These are phyloP conservation scores for Fusarium robinianum DNA, from an alignment of 2,329 filamentous ascomycete genomes.

Conservation along the genomic window DNA sequence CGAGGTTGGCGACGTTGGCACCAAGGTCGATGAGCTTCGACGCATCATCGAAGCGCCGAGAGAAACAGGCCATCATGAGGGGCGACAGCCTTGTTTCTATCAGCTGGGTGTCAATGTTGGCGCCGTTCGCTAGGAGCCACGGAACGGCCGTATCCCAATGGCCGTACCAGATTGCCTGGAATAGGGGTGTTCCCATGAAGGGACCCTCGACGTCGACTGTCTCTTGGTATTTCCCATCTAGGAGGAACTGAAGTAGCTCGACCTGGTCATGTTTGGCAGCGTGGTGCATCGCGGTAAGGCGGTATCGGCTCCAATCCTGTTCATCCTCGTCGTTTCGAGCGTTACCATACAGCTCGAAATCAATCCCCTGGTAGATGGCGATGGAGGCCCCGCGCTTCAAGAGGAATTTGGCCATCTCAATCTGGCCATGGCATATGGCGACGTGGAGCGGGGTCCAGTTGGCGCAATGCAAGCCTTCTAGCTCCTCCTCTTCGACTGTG, in stretches of 20 bases:
- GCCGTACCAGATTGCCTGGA: constrained; percentile 35
- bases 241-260: constrained; percentile 25
- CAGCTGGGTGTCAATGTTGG: constrained; percentile 31
- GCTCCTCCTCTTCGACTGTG: constrained; percentile 35
- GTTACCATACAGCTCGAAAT: constrained; percentile 30
- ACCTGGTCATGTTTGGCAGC: constrained; percentile 31
- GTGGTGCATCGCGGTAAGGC: constrained; percentile 34
- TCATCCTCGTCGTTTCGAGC: constrained; percentile 26
- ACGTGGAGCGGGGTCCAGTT: constrained; percentile 37
- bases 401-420: constrained; percentile 33
- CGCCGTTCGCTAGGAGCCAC: constrained; percentile 35
- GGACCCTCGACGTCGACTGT: constrained; percentile 31
- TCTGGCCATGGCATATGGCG: constrained; percentile 33
- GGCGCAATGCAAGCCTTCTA: constrained; percentile 35
- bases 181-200: constrained; percentile 36
- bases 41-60: constrained; percentile 36
- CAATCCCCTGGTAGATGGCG: constrained; percentile 33
- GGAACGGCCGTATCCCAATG: constrained; percentile 35
- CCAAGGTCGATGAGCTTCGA: constrained; percentile 34
- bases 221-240: constrained; percentile 27
- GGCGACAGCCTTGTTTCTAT: constrained; percentile 36
- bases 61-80: constrained; percentile 37
- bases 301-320: constrained; percentile 27
- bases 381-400: constrained; percentile 31
- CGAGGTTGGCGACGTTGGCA: constrained; percentile 29